A percentile compares a stretch with the other conserved stretches of the same genome.
Evolutionary conservation across 1,139 yeast genomes (phyloP).

Genomic region (Kodamaea sp.): DNA sequence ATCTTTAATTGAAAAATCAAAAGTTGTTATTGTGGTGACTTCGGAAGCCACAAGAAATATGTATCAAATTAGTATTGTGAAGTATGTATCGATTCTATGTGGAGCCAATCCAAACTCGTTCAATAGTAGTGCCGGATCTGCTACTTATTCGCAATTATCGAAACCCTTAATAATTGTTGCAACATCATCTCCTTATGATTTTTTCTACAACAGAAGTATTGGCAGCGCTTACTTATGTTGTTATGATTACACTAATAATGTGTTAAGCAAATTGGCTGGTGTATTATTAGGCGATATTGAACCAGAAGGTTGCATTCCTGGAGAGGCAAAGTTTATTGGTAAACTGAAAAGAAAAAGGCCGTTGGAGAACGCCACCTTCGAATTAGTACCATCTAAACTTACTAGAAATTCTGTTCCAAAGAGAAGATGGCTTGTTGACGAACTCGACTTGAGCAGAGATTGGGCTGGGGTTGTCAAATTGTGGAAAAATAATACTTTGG

Average conservation of each 20-base stretch:
- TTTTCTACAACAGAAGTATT: conserved; percentile 51
- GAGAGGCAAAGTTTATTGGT: conserved; percentile 39
- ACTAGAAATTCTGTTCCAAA: conserved; percentile 25
- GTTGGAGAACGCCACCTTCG: conserved; percentile 7
- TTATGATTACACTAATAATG: conserved; percentile 56
- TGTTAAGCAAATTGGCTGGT: conserved; percentile 46
- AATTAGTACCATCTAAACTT: conserved; percentile 1
- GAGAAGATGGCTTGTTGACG: conserved; percentile 61
- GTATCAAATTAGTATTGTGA: conserved; percentile 64
- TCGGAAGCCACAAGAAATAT: conserved; percentile 63
- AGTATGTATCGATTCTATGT: conserved; percentile 54
- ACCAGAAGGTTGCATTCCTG: conserved; percentile 59
- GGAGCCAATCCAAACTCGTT: conserved; percentile 44
- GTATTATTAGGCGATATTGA: conserved; percentile 53
- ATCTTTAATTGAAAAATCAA: conserved; percentile 50
- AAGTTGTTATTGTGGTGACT: conserved; percentile 55
- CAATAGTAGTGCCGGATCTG: conserved; percentile 19
- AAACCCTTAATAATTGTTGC: conserved; percentile 61
- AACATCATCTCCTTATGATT: conserved; percentile 62
- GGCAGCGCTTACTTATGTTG: conserved; percentile 61
- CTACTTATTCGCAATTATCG: conserved; percentile 23
- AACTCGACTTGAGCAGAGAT: conserved; percentile 50
- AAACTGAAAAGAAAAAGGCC: conserved; percentile 20
- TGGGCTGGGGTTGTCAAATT: conserved; percentile 47
- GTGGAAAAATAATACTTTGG: conserved; percentile 30